Conservation (phyloP, 2,329 filamentous ascomycete genomes). For the Fusarium poae region DNA sequence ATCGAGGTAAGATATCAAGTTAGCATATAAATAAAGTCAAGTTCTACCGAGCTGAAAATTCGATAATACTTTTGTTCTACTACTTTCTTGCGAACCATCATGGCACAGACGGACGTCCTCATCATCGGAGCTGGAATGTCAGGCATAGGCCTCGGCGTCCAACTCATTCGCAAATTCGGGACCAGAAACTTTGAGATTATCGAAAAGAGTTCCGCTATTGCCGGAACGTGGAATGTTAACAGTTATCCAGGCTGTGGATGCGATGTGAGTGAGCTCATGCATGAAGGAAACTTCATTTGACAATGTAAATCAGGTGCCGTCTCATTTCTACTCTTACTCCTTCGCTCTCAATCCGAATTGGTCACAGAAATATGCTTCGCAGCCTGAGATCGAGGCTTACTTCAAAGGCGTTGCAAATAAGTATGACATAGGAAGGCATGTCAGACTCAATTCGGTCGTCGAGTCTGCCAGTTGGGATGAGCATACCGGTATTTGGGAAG, state of each 20-base stretch:
- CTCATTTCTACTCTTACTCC: constrained; percentile 50
- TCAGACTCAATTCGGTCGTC: constrained; percentile 37
- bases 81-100: background rate
- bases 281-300: fast-evolving
- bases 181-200: constrained; percentile 45
- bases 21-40: background rate
- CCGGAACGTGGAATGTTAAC: constrained; percentile 48
- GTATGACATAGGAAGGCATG: constrained; percentile 40
- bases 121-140: constrained; percentile 51
- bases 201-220: constrained; percentile 42
- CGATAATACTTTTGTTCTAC: background rate
- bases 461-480: constrained; percentile 45
- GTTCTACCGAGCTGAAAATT: too few species aligned
- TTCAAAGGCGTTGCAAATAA: constrained; percentile 38
- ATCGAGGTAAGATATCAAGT: fast-evolving
- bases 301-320: constrained; percentile 30
- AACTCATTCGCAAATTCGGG: constrained; percentile 36
- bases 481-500: constrained; percentile 35
- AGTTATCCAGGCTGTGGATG: constrained; percentile 49
- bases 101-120: constrained; percentile 39
- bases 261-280: constrained; percentile 29
- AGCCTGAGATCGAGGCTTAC: constrained; percentile 48
- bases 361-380: constrained; percentile 45
- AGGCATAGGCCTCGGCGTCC: constrained; percentile 45
- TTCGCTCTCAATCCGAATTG: constrained; percentile 49